Percentiles rank a stretch among this genome's conserved stretches.
Conservation (phyloP, 140 eudicot genomes). For the Oenanthe javanica region DNA sequence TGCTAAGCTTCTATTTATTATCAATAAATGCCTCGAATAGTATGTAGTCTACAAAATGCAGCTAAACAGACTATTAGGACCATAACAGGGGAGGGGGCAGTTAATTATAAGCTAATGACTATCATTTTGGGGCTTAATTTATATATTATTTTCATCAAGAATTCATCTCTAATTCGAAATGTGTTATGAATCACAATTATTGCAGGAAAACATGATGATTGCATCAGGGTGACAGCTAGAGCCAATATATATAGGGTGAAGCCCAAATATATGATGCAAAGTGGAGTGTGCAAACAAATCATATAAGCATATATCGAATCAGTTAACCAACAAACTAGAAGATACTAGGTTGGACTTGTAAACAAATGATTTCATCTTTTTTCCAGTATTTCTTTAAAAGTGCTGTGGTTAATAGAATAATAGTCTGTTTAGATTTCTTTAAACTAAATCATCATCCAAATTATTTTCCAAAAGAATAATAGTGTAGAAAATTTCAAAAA, state of each 20-base stretch:
- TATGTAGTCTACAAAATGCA: background rate
- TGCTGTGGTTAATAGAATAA: background rate
- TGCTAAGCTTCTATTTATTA: background rate
- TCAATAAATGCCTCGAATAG: background rate
- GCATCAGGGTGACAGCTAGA: background rate
- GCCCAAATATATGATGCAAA: background rate
- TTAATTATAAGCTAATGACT: background rate
- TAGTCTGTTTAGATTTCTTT: background rate
- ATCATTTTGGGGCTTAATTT: background rate
- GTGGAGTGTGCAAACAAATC: background rate
- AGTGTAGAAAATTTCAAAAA: background rate
- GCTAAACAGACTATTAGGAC: background rate
- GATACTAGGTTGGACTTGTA: background rate
- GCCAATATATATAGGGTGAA: background rate
- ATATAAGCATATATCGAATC: background rate
- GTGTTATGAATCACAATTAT: background rate
- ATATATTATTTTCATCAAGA: too few species aligned
- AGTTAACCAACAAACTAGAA: background rate
- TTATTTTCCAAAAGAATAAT: background rate
- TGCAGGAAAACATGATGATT: background rate
- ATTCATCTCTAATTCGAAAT: background rate
- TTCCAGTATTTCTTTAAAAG: background rate
- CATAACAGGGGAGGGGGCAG: background rate
- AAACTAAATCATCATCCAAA: background rate
- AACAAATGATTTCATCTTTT: background rate